A percentile compares a stretch with the other conserved stretches of the same genome.
phyloP scores from a whole-genome alignment of 2,329 filamentous ascomycete genomes.

The Acrodontium crateriforme region DNA sequence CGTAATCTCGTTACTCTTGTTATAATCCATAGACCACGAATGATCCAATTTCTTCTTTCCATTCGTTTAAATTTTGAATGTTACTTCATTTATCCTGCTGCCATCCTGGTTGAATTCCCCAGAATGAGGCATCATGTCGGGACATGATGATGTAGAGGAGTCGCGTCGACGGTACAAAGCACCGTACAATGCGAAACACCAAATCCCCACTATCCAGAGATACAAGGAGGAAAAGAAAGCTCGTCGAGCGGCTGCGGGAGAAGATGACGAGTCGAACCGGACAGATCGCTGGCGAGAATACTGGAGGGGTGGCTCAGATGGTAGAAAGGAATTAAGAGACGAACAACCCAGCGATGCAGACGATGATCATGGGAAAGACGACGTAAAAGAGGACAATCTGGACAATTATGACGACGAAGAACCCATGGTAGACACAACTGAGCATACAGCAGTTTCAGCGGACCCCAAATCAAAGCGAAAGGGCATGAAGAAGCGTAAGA shows the following conservation, averaged over 20 bases:
- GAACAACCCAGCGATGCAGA: conserved; percentile 4
- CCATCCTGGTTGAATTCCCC: background rate
- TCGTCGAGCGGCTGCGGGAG: conserved; percentile 20
- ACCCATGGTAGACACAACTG: conserved; percentile 28
- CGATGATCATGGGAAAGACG: conserved; percentile 4
- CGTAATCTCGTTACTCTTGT: no score
- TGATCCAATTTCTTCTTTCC: background rate
- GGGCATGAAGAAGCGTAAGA: conserved; percentile 33
- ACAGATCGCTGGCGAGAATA: conserved; percentile 16
- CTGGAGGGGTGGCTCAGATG: no score
- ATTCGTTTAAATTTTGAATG: conserved; percentile 1
- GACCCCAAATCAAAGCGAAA: conserved; percentile 36
- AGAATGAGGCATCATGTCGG: conserved; percentile 15
- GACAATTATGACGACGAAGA: conserved; percentile 12
- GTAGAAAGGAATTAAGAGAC: conserved; percentile 8
- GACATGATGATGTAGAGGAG: conserved; percentile 28
- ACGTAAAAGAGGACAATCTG: conserved; percentile 6
- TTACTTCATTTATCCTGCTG: background rate
- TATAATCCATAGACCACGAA: no score
- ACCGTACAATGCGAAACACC: conserved; percentile 30
- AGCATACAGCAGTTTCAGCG: conserved; percentile 21
- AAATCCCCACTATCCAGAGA: conserved; percentile 33
- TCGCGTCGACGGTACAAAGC: conserved; percentile 24
- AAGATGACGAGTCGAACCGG: no score
- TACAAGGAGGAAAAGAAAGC: conserved; percentile 34